A percentile compares a stretch with the other conserved stretches of the same genome.
phyloP scores from a whole-genome alignment of 331 rosid species.

The Quercus phellos region DNA sequence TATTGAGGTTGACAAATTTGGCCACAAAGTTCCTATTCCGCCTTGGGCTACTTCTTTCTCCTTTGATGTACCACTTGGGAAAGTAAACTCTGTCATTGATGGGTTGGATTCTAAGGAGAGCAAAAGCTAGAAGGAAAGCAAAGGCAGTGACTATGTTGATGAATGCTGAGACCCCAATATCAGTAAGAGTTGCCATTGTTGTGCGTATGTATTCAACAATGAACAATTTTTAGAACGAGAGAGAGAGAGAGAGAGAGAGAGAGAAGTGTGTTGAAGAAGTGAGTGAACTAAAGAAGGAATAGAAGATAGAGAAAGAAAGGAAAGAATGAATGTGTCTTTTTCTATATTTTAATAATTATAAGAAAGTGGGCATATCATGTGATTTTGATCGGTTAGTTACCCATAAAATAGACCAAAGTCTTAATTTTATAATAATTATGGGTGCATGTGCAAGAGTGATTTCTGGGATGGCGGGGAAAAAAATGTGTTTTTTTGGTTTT shows the following conservation, averaged over 20 bases:
- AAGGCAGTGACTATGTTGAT: slow-evolving; percentile 75
- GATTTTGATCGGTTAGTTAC: neutral
- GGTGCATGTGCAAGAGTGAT: slow-evolving; percentile 31
- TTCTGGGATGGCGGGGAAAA: slow-evolving; percentile 14
- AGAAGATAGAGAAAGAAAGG: neutral
- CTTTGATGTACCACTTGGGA: slow-evolving; percentile 81
- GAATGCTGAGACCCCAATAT: slow-evolving; percentile 89
- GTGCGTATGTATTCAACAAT: neutral
- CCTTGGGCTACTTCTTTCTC: slow-evolving; percentile 70
- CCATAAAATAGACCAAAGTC: neutral
- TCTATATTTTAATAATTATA: slow-evolving; percentile 11
- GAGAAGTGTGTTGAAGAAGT: neutral
- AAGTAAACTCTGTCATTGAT: slow-evolving; percentile 88
- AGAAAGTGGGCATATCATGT: neutral
- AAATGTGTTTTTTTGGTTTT: neutral
- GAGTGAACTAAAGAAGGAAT: neutral
- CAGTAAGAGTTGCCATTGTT: slow-evolving; percentile 76
- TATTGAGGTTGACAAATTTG: slow-evolving; percentile 78
- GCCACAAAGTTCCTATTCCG: slow-evolving; percentile 58
- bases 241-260: neutral
- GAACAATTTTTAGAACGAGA: neutral
- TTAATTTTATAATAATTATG: neutral
- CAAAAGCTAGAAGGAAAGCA: slow-evolving; percentile 84
- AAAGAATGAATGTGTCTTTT: slow-evolving; percentile 26
- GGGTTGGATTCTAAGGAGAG: slow-evolving; percentile 84